Base-by-base conservation (phyloP, 257 asterid species). In the Fraxinus quadrangulata region DNA sequence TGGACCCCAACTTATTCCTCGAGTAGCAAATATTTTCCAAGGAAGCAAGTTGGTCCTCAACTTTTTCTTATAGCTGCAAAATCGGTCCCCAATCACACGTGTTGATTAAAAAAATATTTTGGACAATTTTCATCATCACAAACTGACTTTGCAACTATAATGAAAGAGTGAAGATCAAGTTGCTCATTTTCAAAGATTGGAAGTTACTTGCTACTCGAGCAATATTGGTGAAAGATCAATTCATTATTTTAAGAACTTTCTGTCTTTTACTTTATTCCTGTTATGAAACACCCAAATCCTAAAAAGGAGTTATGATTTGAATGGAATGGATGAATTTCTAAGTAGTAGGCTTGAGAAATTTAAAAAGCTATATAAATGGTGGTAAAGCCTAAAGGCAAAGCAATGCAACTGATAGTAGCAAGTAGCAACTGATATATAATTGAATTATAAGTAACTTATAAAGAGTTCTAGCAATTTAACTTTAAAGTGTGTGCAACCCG, bases 241-340 rank as follows among this genome's bases (percentile, higher is more conserved):
- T 37, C 42, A 37, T 8, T 10, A 26, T 54, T 54, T n/a, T 6
- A 17, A n/a, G 65, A 54, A 85, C 89, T 90, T 87, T 89, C 72
- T 88, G 88, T 86, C 89, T 83, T 88, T 84, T 86, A 88, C 79
- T 85, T 84, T 71, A 85, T 40, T 84, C 76, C 88, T 87, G 92
- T 81, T 78, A 86, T 78, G 88, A 83, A 91, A 89, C 90, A 88
- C 94, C 91, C 94, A 88, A 85, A 87, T 86, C 83, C 87, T 67
- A 65, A 71, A 84, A 86, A 82, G 85, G 83, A 49, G 26, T 33
- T 61, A 75, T 61, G 79, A 45, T 82, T 81, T 81, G 68, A 83
- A 82, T 67, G 31, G 74, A 77, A 82, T 84, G 77, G 36, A 76
- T 69, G 81, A 61, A 73, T 71, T 81, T 63, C 45, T 85, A 80